Evolutionary conservation across 306 rosid genomes (phyloP).

Genomic region (Casuarina equisetifolia): DNA sequence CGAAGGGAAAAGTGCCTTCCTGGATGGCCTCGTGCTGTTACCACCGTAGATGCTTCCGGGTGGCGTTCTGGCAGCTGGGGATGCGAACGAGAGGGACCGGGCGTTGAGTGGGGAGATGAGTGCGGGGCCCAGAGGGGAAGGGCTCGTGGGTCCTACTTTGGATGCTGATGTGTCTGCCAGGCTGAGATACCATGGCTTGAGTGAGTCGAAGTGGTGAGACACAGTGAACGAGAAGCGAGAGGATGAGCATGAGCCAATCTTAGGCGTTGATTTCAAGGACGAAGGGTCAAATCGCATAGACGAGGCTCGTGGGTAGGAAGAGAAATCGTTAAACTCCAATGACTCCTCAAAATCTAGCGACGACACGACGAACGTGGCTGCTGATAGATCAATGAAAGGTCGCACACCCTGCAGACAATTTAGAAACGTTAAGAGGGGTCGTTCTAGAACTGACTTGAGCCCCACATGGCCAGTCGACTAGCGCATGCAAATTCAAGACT

Average conservation of each 20-base stretch:
- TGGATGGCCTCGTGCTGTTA: conserved; percentile 29
- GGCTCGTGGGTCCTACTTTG: conserved; percentile 79
- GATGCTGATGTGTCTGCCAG: conserved; percentile 77
- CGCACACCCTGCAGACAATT: conserved; percentile 66
- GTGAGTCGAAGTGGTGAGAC: conserved; percentile 76
- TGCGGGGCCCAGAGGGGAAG: conserved; percentile 57
- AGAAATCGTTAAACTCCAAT: conserved; percentile 61
- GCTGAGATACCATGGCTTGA: conserved; percentile 95
- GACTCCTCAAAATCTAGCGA: conserved; percentile 86
- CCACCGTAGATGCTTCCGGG: conserved; percentile 42
- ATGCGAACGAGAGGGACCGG: conserved; percentile 88
- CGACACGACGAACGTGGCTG: conserved; percentile 61
- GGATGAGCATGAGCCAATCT: conserved; percentile 80
- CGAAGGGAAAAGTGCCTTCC: conserved; percentile 73
- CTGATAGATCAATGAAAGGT: conserved; percentile 80
- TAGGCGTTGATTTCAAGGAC: conserved; percentile 55
- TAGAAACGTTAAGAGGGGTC: too few species aligned
- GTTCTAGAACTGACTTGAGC: too few species aligned
- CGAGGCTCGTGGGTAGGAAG: conserved; percentile 74
- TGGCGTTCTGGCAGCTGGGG: conserved; percentile 73
- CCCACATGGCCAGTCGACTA: background rate
- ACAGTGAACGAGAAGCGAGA: conserved; percentile 98
- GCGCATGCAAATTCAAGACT: background rate
- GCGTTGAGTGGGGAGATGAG: conserved; percentile 88
- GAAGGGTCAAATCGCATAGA: conserved; percentile 80